Percentiles rank a stretch among this genome's conserved stretches.
Conservation (phyloP, 495 filamentous ascomycete species). For the Penicillium subrubescens region DNA sequence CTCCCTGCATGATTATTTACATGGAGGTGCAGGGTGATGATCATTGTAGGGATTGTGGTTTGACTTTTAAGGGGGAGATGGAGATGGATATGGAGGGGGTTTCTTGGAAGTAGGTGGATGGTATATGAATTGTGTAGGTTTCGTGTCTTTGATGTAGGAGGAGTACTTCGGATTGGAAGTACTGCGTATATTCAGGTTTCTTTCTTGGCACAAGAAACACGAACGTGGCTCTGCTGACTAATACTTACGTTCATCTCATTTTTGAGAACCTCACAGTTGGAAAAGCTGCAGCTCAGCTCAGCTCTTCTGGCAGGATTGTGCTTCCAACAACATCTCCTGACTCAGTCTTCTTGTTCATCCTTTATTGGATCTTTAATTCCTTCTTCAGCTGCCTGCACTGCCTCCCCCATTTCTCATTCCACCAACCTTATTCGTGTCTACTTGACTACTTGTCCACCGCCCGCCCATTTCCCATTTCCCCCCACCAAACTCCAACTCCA, state of each 20-base stretch:
- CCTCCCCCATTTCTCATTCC: neutral
- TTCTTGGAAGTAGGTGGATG: neutral
- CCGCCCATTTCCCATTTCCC: neutral
- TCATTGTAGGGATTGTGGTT: neutral
- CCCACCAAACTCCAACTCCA: constrained; percentile 1
- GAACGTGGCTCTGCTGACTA: constrained; percentile 1
- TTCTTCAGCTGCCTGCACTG: neutral
- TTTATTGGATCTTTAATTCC: neutral
- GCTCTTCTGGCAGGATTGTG: neutral
- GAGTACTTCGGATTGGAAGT: neutral
- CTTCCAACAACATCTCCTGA: neutral
- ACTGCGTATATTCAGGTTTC: neutral
- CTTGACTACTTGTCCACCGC: neutral
- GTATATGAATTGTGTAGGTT: neutral
- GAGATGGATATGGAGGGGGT: neutral
- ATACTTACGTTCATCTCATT: neutral
- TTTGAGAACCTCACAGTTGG: neutral
- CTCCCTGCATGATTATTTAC: constrained; percentile 24
- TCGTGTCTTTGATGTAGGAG: too few relatives aligned
- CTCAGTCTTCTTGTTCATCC: neutral
- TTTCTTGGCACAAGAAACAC: neutral
- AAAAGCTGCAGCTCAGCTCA: neutral
- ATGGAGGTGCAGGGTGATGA: constrained; percentile 3
- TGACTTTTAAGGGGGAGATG: neutral
- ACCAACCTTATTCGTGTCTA: neutral